phyloP scores from a whole-genome alignment of 768 basidiomycete species.

The Baorangia bicolor region DNA sequence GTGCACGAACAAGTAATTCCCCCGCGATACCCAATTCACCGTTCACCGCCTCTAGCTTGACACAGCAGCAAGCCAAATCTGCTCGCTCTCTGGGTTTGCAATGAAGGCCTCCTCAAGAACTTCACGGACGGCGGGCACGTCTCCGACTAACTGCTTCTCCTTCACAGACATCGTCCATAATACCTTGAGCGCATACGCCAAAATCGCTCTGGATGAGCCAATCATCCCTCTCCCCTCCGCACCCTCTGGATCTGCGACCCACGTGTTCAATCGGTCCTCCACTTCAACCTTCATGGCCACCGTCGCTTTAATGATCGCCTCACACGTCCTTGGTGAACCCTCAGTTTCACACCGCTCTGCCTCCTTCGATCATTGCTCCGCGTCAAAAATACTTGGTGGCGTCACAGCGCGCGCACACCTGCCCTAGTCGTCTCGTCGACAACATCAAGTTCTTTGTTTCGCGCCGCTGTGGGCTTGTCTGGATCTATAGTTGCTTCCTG shows the following conservation, averaged over 20 bases:
- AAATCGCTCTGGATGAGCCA: conserved; percentile 81
- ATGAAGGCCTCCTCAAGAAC: conserved; percentile 89
- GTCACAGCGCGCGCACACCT: conserved; percentile 74
- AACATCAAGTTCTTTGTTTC: conserved; percentile 60
- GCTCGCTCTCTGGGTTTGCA: conserved; percentile 94
- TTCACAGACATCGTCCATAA: conserved; percentile 99
- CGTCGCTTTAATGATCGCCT: conserved; percentile 94
- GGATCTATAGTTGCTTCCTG: conserved; percentile 60
- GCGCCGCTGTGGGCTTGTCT: conserved; percentile 49
- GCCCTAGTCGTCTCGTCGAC: conserved; percentile 90
- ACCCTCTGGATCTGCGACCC: conserved; percentile 89
- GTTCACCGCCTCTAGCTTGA: conserved; percentile 96
- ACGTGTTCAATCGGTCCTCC: conserved; percentile 86
- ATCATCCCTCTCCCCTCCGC: conserved; percentile 72
- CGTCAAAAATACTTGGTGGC: conserved; percentile 79
- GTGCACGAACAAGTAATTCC: conserved; percentile 83
- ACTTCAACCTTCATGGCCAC: conserved; percentile 93
- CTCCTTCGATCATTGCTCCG: conserved; percentile 97
- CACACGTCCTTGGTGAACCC: conserved; percentile 81
- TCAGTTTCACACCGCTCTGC: conserved; percentile 90
- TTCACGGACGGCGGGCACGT: conserved; percentile 87
- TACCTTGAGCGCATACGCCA: conserved; percentile 88
- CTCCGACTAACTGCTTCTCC: conserved; percentile 90
- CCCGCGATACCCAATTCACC: conserved; percentile 84
- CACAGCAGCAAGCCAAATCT: conserved; percentile 97